phyloP scores from a whole-genome alignment of 345 rosid species.

The Orychophragmus violaceus region DNA sequence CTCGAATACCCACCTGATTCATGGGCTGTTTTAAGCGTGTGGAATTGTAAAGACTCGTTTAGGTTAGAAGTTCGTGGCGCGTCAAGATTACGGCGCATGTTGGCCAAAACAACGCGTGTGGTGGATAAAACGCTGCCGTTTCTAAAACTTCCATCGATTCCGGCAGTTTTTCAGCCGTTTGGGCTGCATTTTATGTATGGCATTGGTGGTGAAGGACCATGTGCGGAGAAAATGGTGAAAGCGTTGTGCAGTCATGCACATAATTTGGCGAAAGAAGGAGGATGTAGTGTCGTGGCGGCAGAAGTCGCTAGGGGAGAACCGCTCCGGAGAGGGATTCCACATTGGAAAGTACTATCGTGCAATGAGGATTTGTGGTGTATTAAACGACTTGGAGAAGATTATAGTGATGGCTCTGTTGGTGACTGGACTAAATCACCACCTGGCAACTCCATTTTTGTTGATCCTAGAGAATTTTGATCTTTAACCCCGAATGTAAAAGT shows the following conservation, averaged over 20 bases:
- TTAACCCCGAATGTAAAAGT: not conserved
- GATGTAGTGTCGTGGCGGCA: constrained; percentile 70
- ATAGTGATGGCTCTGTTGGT: constrained; percentile 62
- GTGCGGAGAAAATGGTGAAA: constrained; percentile 43
- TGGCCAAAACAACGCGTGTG: constrained; percentile 56
- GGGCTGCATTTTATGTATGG: constrained; percentile 82
- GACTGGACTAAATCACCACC: constrained; percentile 91
- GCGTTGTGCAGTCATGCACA: constrained; percentile 71
- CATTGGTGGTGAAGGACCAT: constrained; percentile 78
- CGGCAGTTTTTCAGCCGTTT: constrained; percentile 71
- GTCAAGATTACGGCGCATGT: constrained; percentile 38
- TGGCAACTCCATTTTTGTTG: constrained; percentile 79
- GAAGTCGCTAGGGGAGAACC: constrained; percentile 70
- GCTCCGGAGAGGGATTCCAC: constrained; percentile 60
- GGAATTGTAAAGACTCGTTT: constrained; percentile 80
- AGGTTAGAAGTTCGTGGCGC: constrained; percentile 71
- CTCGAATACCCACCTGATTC: constrained; percentile 71
- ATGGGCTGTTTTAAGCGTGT: constrained; percentile 80
- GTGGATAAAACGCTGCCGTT: constrained; percentile 76
- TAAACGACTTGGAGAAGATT: constrained; percentile 73
- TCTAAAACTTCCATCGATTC: constrained; percentile 68
- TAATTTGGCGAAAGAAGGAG: constrained; percentile 60
- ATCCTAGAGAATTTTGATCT: constrained; percentile 74
- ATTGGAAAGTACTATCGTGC: constrained; percentile 73
- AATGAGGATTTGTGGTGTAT: constrained; percentile 87